These are phyloP conservation scores for Thraustotheca clavata DNA, from an alignment of 352 stramenopile species.

Conservation along the genomic window DNA sequence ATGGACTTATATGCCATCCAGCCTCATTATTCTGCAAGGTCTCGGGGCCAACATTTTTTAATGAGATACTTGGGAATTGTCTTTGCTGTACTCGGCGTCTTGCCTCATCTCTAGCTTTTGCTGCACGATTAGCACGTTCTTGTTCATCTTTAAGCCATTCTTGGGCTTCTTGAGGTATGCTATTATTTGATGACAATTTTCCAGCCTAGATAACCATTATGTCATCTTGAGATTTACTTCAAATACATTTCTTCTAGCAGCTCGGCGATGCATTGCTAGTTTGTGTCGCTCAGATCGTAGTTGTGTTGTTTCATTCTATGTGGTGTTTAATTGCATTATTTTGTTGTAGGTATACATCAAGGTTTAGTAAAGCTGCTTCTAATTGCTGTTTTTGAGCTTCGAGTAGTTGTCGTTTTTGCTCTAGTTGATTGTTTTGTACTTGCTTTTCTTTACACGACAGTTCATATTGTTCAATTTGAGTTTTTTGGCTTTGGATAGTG, in stretches of 20 bases:
- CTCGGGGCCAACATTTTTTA: not conserved
- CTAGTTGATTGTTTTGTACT: not conserved
- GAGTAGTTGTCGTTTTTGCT: not conserved
- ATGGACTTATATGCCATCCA: not conserved
- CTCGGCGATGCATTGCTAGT: conserved; percentile 6
- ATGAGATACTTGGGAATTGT: not conserved
- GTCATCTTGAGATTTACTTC: not conserved
- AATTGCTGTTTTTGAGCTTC: conserved; percentile 2
- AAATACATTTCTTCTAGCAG: not conserved
- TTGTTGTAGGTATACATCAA: not conserved
- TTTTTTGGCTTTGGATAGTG: not conserved
- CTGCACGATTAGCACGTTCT: not conserved
- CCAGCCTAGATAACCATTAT: not conserved
- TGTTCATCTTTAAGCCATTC: not conserved
- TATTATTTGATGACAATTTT: not conserved
- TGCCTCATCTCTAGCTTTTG: not conserved
- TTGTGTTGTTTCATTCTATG: not conserved
- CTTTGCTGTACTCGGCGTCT: conserved; percentile 9
- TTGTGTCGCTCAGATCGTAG: not conserved
- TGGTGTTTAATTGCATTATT: not conserved
- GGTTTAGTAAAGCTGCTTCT: not conserved
- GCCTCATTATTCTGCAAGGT: not conserved
- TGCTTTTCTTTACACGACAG: not conserved
- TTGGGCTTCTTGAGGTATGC: not conserved
- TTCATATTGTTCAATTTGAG: not conserved